phyloP scores from a whole-genome alignment of 2,329 filamentous ascomycete species.

The Alternaria sp. region DNA sequence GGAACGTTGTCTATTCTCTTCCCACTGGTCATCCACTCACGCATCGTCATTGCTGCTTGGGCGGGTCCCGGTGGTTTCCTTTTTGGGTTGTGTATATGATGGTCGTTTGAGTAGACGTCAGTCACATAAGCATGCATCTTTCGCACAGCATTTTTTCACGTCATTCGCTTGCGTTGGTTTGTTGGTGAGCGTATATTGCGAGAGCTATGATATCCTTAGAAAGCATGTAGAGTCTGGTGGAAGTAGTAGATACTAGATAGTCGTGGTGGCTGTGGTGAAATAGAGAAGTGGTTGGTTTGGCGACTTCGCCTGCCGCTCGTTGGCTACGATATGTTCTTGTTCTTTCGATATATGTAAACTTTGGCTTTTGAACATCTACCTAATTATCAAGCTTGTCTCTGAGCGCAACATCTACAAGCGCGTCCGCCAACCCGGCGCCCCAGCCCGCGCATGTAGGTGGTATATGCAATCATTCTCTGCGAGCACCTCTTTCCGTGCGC shows the following conservation, averaged over 20 bases:
- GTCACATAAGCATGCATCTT: neutral
- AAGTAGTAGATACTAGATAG: neutral
- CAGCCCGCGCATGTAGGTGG: neutral
- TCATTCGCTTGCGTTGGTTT: neutral
- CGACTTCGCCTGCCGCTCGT: neutral
- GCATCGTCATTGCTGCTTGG: conserved; percentile 6
- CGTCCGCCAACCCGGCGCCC: neutral
- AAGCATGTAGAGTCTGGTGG: neutral
- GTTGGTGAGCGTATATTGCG: neutral
- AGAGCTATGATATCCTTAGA: conserved; percentile 2
- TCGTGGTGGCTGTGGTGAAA: neutral
- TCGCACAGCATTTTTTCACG: neutral
- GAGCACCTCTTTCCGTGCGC: neutral
- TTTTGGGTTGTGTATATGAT: conserved; percentile 4
- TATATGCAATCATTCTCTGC: rapidly evolving
- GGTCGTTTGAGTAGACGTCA: neutral
- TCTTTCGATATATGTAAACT: neutral
- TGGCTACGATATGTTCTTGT: neutral
- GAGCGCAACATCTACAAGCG: neutral
- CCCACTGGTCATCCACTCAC: conserved; percentile 1
- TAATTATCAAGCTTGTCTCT: neutral
- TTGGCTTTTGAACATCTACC: neutral
- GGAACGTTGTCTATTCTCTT: neutral
- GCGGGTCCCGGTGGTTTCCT: conserved; percentile 9
- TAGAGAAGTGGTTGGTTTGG: neutral